Percentiles rank a stretch among this genome's conserved stretches.
These are phyloP conservation scores for Erysimum cheiranthoides DNA, from an alignment of 345 rosid genomes.

Conservation along the genomic window DNA sequence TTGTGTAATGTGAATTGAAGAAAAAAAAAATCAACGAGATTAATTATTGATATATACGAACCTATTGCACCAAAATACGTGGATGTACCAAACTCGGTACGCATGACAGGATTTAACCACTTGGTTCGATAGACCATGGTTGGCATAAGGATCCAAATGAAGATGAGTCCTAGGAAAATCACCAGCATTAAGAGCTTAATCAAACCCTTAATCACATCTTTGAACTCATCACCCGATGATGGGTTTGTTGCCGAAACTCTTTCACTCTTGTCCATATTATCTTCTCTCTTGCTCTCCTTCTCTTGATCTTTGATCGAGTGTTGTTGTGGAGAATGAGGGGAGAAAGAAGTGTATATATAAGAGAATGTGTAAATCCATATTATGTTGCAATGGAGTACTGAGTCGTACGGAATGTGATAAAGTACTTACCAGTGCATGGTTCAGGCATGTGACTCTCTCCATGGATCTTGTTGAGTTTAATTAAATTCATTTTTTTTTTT, in stretches of 20 bases:
- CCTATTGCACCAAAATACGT: conserved; percentile 70
- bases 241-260: conserved; percentile 14
- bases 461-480: conserved; percentile 12
- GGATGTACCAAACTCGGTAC: conserved; percentile 43
- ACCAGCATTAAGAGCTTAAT: conserved; percentile 48
- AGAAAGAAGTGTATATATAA: conserved; percentile 17
- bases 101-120: conserved; percentile 54
- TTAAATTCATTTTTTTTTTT: background rate
- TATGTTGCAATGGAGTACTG: conserved; percentile 19
- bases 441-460: conserved; percentile 37
- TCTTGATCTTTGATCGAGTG: conserved; percentile 22
- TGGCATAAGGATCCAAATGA: conserved; percentile 70
- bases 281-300: conserved; percentile 6
- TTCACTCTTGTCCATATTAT: conserved; percentile 30
- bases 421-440: conserved; percentile 39
- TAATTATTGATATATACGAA: conserved; percentile 8
- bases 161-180: conserved; percentile 53
- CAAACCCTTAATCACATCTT: conserved; percentile 37
- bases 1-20: background rate
- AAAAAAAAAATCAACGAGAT: background rate
- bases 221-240: conserved; percentile 37
- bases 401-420: conserved; percentile 24
- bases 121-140: conserved; percentile 52
- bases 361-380: background rate
- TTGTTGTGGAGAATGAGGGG: conserved; percentile 16